A percentile compares a stretch with the other conserved stretches of the same genome.
Conservation (phyloP, 768 basidiomycete genomes). For the Suillus sp. region DNA sequence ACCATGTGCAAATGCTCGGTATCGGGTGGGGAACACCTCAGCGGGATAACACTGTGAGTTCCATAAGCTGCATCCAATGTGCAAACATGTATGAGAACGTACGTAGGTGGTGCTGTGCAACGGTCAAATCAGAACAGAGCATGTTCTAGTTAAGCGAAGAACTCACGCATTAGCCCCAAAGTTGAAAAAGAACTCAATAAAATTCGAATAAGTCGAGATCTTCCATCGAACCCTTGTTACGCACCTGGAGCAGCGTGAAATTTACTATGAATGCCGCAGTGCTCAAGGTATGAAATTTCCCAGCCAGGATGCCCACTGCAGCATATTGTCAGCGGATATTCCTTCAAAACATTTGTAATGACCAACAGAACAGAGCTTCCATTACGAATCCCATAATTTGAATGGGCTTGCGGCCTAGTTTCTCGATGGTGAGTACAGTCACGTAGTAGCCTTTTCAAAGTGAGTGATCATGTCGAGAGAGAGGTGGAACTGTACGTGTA, state of each 20-base stretch:
- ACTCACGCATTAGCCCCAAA: slow-evolving; percentile 72
- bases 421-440: slow-evolving; percentile 68
- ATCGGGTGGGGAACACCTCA: slow-evolving; percentile 80
- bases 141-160: background rate
- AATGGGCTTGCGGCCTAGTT: slow-evolving; percentile 72
- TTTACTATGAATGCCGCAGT: slow-evolving; percentile 66
- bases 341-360: slow-evolving; percentile 11
- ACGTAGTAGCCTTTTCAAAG: slow-evolving; percentile 61
- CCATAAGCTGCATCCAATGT: background rate
- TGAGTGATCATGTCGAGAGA: background rate
- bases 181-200: slow-evolving; percentile 71
- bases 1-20: slow-evolving; percentile 74
- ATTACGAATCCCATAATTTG: slow-evolving; percentile 76
- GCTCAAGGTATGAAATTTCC: slow-evolving; percentile 56
- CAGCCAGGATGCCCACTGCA: slow-evolving; percentile 69
- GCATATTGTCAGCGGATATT: background rate
- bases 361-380: slow-evolving; percentile 65
- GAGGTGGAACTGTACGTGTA: slow-evolving; percentile 22
- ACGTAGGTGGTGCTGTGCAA: slow-evolving; percentile 53
- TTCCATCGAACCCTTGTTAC: background rate
- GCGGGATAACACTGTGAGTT: slow-evolving; percentile 62
- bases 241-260: slow-evolving; percentile 68
- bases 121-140: background rate
- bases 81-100: slow-evolving; percentile 20
- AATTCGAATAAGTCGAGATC: background rate